A percentile compares a stretch with the other conserved stretches of the same genome.
These are phyloP conservation scores for Aspergillus sp. DNA, from an alignment of 2,329 filamentous ascomycete genomes.

Conservation along the genomic window DNA sequence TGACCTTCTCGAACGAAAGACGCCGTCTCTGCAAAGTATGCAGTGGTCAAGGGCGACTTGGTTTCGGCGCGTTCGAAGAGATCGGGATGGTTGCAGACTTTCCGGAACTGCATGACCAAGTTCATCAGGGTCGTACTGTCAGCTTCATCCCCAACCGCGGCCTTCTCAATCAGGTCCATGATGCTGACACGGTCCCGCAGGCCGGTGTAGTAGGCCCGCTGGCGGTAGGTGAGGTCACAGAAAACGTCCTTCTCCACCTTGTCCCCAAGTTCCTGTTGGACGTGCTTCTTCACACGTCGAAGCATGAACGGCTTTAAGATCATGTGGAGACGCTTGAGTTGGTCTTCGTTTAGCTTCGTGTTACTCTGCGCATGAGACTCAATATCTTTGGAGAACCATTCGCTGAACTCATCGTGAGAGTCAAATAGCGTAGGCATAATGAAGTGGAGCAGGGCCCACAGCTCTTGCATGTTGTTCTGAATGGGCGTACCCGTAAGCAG, in stretches of 20 bases:
- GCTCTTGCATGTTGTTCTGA: constrained; percentile 99
- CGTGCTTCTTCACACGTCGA: constrained; percentile 98
- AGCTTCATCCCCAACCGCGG: constrained; percentile 86
- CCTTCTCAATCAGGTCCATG: constrained; percentile 97
- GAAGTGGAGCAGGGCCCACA: constrained; percentile 97
- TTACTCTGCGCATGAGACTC: constrained; percentile 98
- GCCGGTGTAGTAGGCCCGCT: constrained; percentile 89
- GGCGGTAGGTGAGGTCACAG: constrained; percentile 94
- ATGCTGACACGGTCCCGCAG: constrained; percentile 97
- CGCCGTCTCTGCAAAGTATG: constrained; percentile 90
- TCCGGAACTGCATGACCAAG: constrained; percentile 98
- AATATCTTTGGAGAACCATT: constrained; percentile 63
- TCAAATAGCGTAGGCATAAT: constrained; percentile 99
- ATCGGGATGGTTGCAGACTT: constrained; percentile 98
- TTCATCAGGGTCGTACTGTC: constrained; percentile 98
- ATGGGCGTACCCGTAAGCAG: constrained; percentile 95
- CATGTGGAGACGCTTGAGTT: constrained; percentile 95
- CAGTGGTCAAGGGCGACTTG: constrained; percentile 76
- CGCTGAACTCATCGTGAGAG: constrained; percentile 53
- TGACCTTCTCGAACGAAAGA: constrained; percentile 89
- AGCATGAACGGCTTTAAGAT: constrained; percentile 99
- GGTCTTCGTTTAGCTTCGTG: constrained; percentile 98
- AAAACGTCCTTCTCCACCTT: constrained; percentile 97
- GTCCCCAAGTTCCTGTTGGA: constrained; percentile 97
- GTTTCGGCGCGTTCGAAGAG: constrained; percentile 94